Evolutionary conservation across 2,329 filamentous ascomycete species (phyloP), one percentile per base, ranked within the genome.

Genomic region (Claviceps purpurea): DNA sequence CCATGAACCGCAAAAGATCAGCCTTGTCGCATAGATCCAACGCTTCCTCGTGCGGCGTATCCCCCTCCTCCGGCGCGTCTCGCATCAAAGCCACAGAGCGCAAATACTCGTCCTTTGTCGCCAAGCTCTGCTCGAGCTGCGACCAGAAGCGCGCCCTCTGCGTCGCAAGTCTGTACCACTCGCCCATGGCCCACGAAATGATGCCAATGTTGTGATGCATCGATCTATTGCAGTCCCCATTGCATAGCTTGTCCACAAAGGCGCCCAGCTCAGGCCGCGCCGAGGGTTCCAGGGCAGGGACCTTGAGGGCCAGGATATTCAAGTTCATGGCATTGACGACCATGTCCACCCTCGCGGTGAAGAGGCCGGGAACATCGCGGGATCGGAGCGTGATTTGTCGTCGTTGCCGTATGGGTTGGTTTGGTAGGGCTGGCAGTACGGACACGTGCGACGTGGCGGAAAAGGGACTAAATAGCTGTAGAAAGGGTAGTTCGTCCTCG

Each of bases 391-490:
- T 74, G 39, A 87, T 80, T 4, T 68, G 64, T 58, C 85, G 81
- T 2, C 70, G 70, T 53, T 82, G 79, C 37, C 76, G 62, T 0
- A 74, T 55, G 0, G 70, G 67, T 6, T 67, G 51, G 1, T 63
- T 58, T 0, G 57, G 60, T 2, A 60, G 55, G 6, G 63, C 44
- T 0, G 75, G 72, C 2, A 78, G 59, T 0, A 76, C 64, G 0
- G 71, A 66, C 14, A 81, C 69, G 0, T 68, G 73, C 0, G 81
- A 83, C 0, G 73, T 73, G 53, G 86, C 81, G 0, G 71, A 71
- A 14, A 93, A 73, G 0, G 84, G 79, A 0, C 80, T 85, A 59
- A 93, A 89, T 8, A 84, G 73, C 46, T 84, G 78, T 0, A 90
- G 72, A 57, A 84, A 89, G 0, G 84, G 80, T 2, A 85, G 67